Evolutionary conservation across 495 filamentous ascomycete genomes (phyloP), one percentile per base, ranked within the genome.

Genomic region (Aeminium ludgeri): DNA sequence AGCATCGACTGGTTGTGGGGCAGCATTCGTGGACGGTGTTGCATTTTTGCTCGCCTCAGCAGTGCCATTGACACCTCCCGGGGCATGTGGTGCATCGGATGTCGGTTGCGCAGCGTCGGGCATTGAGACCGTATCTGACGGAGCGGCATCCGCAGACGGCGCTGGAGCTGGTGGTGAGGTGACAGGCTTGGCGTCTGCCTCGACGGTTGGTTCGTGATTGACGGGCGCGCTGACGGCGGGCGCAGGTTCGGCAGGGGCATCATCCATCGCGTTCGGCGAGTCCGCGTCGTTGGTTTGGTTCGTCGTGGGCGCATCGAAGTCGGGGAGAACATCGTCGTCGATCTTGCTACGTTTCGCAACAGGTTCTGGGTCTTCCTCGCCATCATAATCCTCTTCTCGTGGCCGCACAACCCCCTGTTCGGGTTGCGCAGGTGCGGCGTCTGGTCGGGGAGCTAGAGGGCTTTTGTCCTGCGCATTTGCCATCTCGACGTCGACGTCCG

Each of bases 341-440:
- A 45, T 17, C 20, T 23, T 23, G 29, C 20, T 45, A 8, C 47
- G 73, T 59, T 93, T 92, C 6, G 81, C 68, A 15, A 74, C 73
- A 15, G 77, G 82, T n/a, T n/a, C n/a, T n/a, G n/a, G n/a, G n/a
- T n/a, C n/a, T n/a, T n/a, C n/a, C 46, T 80, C 82, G n/a, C 82
- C 78, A 28, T 66, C 67, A 27, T 61, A 65, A 41, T 86, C 59
- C 12, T 87, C 82, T 45, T 82, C 79, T 7, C 81, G 69, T 11
- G 38, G 43, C 20, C 48, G 32, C 4, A 51, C 48, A 10, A 51
- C 23, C 30, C 48, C 36, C 2, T 15, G 37, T 33, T 50, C 47
- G 3, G 36, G 2, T 20, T 37, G 15, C n/a, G 29, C 13, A 13
- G 15, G 10, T n/a, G 6, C n/a, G n/a, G n/a, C n/a, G n/a, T n/a